phyloP scores from a whole-genome alignment of 495 filamentous ascomycete genomes.

The Neurospora tetrasperma region DNA sequence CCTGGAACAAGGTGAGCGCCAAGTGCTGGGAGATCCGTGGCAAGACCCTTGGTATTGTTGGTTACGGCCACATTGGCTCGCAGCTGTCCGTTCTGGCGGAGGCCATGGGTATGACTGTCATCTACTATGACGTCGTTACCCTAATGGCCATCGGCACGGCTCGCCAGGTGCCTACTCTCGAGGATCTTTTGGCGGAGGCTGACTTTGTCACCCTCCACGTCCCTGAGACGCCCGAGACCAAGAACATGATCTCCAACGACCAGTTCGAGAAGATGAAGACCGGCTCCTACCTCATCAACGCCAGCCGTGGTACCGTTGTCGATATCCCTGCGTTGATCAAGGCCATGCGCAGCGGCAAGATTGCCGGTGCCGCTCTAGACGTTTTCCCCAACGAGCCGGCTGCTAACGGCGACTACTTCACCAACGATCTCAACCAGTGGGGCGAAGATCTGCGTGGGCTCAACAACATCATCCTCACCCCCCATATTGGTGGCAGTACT shows the following conservation, averaged over 20 bases:
- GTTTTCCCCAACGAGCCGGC: conserved; percentile 92
- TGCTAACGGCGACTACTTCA: conserved; percentile 93
- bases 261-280: conserved; percentile 84
- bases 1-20: conserved; percentile 95
- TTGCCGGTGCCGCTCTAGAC: conserved; percentile 91
- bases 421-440: conserved; percentile 72
- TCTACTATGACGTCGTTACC: conserved; percentile 89
- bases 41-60: conserved; percentile 93
- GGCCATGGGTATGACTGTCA: conserved; percentile 93
- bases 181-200: conserved; percentile 61
- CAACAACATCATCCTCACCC: conserved; percentile 89
- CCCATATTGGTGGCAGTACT: conserved; percentile 94
- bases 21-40: conserved; percentile 98
- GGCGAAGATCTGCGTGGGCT: conserved; percentile 73
- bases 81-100: conserved; percentile 95
- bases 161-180: conserved; percentile 67
- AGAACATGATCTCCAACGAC: conserved; percentile 68
- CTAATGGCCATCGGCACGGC: conserved; percentile 88
- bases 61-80: conserved; percentile 95
- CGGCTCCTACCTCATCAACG: conserved; percentile 92
- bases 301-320: conserved; percentile 84
- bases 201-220: conserved; percentile 95
- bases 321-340: conserved; percentile 89
- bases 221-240: conserved; percentile 84
- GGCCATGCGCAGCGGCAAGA: conserved; percentile 75